Evolutionary conservation across 768 basidiomycete genomes (phyloP).

Genomic region (Trametopsis cervina): DNA sequence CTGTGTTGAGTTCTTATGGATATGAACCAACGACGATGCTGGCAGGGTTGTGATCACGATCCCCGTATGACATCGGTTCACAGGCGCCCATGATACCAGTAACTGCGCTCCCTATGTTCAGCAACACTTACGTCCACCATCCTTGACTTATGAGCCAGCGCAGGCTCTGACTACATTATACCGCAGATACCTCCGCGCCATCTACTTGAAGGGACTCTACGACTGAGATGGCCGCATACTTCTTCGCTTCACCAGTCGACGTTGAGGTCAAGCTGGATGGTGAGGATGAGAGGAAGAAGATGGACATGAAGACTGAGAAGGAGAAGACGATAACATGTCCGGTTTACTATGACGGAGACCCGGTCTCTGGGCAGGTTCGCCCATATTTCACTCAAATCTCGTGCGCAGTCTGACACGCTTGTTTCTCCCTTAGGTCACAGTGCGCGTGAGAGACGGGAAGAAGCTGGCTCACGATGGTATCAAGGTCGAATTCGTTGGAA

Average conservation of each 20-base stretch:
- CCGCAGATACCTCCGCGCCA: too few species aligned
- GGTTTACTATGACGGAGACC: slow-evolving; percentile 94
- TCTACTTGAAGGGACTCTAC: not conserved
- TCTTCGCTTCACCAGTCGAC: slow-evolving; percentile 88
- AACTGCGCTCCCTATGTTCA: not conserved
- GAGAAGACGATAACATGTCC: slow-evolving; percentile 81
- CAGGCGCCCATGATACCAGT: not conserved
- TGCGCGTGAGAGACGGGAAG: slow-evolving; percentile 93
- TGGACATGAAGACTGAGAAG: slow-evolving; percentile 87
- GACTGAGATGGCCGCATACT: slow-evolving; percentile 60
- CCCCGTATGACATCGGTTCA: too few species aligned
- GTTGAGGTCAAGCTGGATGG: slow-evolving; percentile 84
- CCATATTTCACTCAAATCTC: not conserved
- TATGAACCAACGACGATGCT: too few species aligned
- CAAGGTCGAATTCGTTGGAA: slow-evolving; percentile 95
- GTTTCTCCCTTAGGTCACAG: slow-evolving; percentile 49
- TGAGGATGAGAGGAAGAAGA: slow-evolving; percentile 82
- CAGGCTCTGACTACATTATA: too few species aligned
- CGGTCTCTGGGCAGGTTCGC: slow-evolving; percentile 76
- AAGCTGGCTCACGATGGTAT: slow-evolving; percentile 93
- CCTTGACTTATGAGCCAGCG: not conserved
- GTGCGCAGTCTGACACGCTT: not conserved
- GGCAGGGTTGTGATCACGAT: too few species aligned
- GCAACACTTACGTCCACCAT: not conserved
- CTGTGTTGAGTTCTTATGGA: too few species aligned